Evolutionary conservation across 352 stramenopile genomes (phyloP).

Genomic region (Albugo laibachii): DNA sequence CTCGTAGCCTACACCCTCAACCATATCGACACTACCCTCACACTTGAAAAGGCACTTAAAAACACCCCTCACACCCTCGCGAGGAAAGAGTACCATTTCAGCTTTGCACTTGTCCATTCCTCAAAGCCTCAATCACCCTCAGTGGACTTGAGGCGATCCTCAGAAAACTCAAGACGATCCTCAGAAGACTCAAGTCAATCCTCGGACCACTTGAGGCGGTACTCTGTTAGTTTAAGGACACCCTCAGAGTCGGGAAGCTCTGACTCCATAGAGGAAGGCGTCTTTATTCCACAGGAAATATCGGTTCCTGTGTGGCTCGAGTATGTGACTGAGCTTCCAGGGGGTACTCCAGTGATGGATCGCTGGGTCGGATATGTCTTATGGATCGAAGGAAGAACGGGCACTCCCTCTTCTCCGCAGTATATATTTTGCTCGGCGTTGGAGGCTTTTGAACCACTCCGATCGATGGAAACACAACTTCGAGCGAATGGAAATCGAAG

Average conservation of each 20-base stretch:
- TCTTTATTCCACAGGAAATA: conserved; percentile 12
- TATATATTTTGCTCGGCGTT: conserved; percentile 17
- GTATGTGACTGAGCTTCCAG: conserved; percentile 7
- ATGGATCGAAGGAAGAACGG: too few relatives aligned
- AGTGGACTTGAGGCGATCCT: background rate
- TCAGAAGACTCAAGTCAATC: too few relatives aligned
- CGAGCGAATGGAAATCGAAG: conserved; percentile 3
- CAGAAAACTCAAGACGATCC: too few relatives aligned
- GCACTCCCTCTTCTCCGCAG: too few relatives aligned
- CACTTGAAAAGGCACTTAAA: conserved; percentile 8
- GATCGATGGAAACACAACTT: conserved; percentile 17
- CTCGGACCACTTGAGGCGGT: background rate
- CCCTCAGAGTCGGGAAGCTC: too few relatives aligned
- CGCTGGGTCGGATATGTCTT: conserved; percentile 29
- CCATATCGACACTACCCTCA: background rate
- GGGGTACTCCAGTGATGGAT: conserved; percentile 1
- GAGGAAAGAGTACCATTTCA: conserved; percentile 34
- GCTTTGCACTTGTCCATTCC: conserved; percentile 23
- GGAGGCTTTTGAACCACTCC: conserved; percentile 17
- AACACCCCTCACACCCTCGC: conserved; percentile 12
- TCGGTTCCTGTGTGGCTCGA: conserved; percentile 26
- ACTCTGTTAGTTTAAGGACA: too few relatives aligned
- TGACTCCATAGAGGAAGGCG: too few relatives aligned
- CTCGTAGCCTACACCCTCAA: conserved; percentile 32
- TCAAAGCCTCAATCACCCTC: conserved; percentile 2